phyloP scores from a whole-genome alignment of 2,329 filamentous ascomycete species.

The Phoma sp. region DNA sequence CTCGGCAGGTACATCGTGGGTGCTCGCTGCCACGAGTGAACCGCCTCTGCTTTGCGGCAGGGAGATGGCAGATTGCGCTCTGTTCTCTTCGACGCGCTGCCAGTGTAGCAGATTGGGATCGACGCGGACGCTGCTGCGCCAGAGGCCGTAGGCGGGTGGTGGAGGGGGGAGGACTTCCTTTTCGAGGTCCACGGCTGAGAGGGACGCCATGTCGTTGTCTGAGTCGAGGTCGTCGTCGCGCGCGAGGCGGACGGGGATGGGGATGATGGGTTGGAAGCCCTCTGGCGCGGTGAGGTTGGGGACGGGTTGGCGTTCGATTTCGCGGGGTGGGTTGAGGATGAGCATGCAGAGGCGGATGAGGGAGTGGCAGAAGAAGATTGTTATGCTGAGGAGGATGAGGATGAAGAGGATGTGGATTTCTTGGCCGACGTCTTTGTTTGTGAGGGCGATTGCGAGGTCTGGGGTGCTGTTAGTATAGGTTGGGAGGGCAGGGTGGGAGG shows the following conservation, averaged over 20 bases:
- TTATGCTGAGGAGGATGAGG: conserved; percentile 75
- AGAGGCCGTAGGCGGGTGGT: conserved; percentile 86
- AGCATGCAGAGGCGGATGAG: conserved; percentile 77
- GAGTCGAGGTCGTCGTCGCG: conserved; percentile 75
- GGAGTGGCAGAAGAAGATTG: conserved; percentile 82
- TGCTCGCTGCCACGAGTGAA: background rate
- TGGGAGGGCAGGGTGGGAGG: conserved; percentile 6
- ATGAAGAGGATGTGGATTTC: conserved; percentile 84
- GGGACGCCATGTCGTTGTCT: conserved; percentile 49
- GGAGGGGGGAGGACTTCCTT: conserved; percentile 40
- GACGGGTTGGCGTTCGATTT: conserved; percentile 41
- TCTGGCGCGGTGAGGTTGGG: conserved; percentile 63
- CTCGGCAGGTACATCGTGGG: background rate
- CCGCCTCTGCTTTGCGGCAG: conserved; percentile 5
- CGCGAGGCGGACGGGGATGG: conserved; percentile 78
- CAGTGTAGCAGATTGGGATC: conserved; percentile 84
- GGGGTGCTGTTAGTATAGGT: background rate
- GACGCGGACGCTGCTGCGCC: conserved; percentile 81
- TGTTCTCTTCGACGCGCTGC: conserved; percentile 63
- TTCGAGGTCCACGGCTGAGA: conserved; percentile 22
- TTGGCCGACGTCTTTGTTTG: conserved; percentile 67
- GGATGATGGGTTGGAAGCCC: conserved; percentile 73
- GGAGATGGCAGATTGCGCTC: conserved; percentile 3
- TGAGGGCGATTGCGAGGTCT: conserved; percentile 79
- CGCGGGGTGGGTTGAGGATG: conserved; percentile 57